Base-by-base conservation (phyloP, 1,139 yeast species). In the Eremothecium gossypii region DNA sequence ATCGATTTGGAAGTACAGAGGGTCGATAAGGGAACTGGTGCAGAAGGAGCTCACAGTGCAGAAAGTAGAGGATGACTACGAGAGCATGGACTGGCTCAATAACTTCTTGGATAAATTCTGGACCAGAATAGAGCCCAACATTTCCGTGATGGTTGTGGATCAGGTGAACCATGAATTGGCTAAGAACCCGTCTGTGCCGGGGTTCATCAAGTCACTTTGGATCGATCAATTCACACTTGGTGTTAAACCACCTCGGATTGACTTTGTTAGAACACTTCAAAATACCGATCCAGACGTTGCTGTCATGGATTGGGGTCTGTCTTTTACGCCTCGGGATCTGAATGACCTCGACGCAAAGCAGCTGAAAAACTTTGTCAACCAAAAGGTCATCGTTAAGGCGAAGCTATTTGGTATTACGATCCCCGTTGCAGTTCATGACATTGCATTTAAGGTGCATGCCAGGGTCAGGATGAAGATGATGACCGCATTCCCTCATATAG, bases 61-160 rank as follows among this genome's bases (percentile, higher is more conserved):
- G 57, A 73, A 76, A 42, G 80, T 87, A 49, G 97, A 89, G 64
- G 76, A 79, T 53, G 97, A 89, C 58, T 81, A 80, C 53, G 98
- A 91, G 65, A 74, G 95, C 8, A 76, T 89, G 82, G 97, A 91
- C 57, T 91, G 98, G 98, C 69, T 85, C 52, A 91, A 91, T 62
- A 75, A 77, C 31, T 82, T 91, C 53, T 64, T 91, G 64, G 87
- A 82, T 57, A 89, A 86, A 65, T 89, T 85, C 63, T 91, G 98
- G 98, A 69, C 76, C 46, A 84, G 73, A 53, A 74, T 87, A 56
- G 97, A 91, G 61, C 98, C 98, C 10, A 77, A 85, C n/a, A 70
- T 89, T 34, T 74, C 95, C 8, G 89, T 82, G 58, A 83, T 84
- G 63, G 86, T 86, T 28, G 79, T 89, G 52, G 85, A 81, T 39